These are phyloP conservation scores for Pyrus pyrifolia DNA, from an alignment of 306 rosid species.

Conservation along the genomic window DNA sequence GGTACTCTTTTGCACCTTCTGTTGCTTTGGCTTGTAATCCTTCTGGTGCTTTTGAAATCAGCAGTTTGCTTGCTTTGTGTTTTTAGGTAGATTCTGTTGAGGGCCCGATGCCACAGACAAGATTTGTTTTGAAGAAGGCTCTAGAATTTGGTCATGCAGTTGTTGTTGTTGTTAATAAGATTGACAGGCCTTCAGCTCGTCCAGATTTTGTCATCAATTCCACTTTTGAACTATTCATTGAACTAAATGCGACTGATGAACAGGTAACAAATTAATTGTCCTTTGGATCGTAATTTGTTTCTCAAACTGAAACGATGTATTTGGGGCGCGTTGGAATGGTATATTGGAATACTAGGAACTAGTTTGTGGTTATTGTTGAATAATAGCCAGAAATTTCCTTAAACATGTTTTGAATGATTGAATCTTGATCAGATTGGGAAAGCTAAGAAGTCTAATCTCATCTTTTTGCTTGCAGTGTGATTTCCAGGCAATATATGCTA, in stretches of 20 bases:
- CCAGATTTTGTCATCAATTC: conserved; percentile 91
- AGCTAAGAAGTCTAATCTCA: conserved; percentile 2
- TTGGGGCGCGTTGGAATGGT: not conserved
- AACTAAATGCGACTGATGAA: conserved; percentile 89
- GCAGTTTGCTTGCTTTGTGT: conserved; percentile 6
- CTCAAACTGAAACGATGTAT: not conserved
- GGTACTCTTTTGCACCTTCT: conserved; percentile 40
- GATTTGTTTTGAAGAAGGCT: conserved; percentile 98
- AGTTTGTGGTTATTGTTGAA: not conserved
- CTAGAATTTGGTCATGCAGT: conserved; percentile 95
- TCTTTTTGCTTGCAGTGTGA: conserved; percentile 56
- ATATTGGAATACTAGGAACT: not conserved
- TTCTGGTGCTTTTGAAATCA: conserved; percentile 12
- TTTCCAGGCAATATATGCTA: conserved; percentile 94
- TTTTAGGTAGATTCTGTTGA: conserved; percentile 96
- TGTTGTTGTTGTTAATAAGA: conserved; percentile 96
- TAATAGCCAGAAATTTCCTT: not conserved
- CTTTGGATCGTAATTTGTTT: not conserved
- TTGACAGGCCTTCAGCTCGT: conserved; percentile 91
- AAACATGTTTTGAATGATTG: not conserved
- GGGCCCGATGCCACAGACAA: conserved; percentile 99
- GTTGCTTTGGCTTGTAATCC: conserved; percentile 2
- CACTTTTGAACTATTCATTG: conserved; percentile 95
- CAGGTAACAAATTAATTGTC: conserved; percentile 44
- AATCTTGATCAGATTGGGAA: not conserved